Percentiles rank a stretch among this genome's conserved stretches.
phyloP scores from a whole-genome alignment of 768 basidiomycete species.

The Mycena filopes region DNA sequence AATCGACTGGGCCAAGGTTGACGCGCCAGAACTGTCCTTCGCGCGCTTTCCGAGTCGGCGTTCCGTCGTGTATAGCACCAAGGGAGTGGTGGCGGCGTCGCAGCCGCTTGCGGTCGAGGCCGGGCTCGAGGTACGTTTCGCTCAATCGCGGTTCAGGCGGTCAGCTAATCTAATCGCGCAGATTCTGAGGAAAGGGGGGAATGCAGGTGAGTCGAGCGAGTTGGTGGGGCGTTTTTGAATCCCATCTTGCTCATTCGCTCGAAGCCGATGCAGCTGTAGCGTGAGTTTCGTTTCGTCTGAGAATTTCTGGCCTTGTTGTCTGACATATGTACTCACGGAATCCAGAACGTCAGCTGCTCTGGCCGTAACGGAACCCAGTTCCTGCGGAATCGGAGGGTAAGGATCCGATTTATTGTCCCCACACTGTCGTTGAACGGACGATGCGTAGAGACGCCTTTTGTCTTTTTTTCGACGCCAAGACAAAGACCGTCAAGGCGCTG shows the following conservation, averaged over 20 bases:
- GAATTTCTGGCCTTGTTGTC: neutral
- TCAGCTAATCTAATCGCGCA: too few relatives aligned
- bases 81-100: constrained; percentile 87
- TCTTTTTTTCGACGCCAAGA: constrained; percentile 88
- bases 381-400: constrained; percentile 93
- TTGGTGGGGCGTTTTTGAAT: neutral
- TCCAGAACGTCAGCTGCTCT: constrained; percentile 79
- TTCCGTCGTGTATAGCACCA: constrained; percentile 89
- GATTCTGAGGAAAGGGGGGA: constrained; percentile 92
- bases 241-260: constrained; percentile 13
- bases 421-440: constrained; percentile 1
- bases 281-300: constrained; percentile 6
- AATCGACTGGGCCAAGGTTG: constrained; percentile 69
- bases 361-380: constrained; percentile 90
- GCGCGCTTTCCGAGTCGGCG: constrained; percentile 84
- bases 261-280: constrained; percentile 95
- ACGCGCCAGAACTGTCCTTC: constrained; percentile 72
- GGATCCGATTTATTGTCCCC: constrained; percentile 30
- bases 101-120: constrained; percentile 94
- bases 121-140: constrained; percentile 83
- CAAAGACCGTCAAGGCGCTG: constrained; percentile 84
- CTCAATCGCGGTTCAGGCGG: too few relatives aligned
- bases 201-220: constrained; percentile 73
- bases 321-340: constrained; percentile 37
- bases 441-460: constrained; percentile 84